phyloP scores from a whole-genome alignment of 768 basidiomycete genomes.

The Trametes meyenii region DNA sequence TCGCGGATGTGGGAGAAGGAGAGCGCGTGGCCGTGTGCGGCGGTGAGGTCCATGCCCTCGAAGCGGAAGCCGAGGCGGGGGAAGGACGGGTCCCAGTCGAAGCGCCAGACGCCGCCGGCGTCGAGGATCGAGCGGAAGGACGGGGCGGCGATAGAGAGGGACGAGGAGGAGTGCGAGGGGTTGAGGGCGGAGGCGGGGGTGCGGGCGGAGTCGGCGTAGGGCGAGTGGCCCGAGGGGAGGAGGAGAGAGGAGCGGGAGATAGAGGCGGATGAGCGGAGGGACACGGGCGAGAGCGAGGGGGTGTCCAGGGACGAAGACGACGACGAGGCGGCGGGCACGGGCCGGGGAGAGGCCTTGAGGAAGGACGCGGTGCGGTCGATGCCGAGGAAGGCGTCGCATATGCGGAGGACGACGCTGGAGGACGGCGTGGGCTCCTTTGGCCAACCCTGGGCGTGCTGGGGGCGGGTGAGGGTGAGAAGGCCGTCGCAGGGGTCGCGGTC shows the following conservation, averaged over 20 bases:
- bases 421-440: constrained; percentile 15
- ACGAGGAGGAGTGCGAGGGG: not conserved
- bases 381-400: constrained; percentile 17
- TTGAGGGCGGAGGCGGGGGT: not conserved
- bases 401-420: constrained; percentile 10
- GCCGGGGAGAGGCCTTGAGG: constrained; percentile 11
- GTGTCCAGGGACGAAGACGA: not conserved
- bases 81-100: constrained; percentile 21
- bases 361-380: constrained; percentile 16
- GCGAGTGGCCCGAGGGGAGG: not conserved
- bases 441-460: constrained; percentile 10
- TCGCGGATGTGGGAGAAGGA: constrained; percentile 16
- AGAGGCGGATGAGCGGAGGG: not conserved
- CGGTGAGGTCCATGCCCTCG: constrained; percentile 23
- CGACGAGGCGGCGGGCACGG: not conserved
- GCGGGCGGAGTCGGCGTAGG: not conserved
- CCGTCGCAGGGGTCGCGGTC: constrained; percentile 15
- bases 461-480: constrained; percentile 13
- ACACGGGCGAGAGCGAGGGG: not conserved
- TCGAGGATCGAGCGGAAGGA: not conserved
- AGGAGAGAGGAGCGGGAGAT: not conserved
- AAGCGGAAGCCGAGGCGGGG: constrained; percentile 22
- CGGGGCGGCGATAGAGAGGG: not conserved
- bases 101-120: constrained; percentile 15
- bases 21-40: constrained; percentile 16